Conservation (phyloP, 306 rosid genomes). For the Astragalus membranaceus region DNA sequence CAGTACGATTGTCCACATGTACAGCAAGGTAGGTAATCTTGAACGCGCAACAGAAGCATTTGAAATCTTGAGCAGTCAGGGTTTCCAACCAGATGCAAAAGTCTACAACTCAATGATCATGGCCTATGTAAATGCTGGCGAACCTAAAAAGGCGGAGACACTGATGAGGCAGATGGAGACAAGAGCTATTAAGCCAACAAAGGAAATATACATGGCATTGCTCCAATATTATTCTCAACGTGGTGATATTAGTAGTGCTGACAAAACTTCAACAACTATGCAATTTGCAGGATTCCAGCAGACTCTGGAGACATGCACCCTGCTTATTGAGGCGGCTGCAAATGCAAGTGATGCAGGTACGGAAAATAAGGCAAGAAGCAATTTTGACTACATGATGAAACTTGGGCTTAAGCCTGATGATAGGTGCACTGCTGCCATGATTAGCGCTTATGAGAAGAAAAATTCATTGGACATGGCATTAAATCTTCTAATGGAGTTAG, state of each 20-base stretch:
- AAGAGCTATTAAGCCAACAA: slow-evolving; percentile 42
- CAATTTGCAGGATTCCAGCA: slow-evolving; percentile 50
- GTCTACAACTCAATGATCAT: slow-evolving; percentile 60
- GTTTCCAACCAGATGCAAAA: slow-evolving; percentile 64
- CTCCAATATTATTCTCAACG: slow-evolving; percentile 45
- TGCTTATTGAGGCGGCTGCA: slow-evolving; percentile 59
- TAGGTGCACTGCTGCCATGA: slow-evolving; percentile 72
- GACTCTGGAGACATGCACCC: slow-evolving; percentile 48
- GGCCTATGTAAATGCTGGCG: slow-evolving; percentile 59
- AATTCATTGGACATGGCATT: slow-evolving; percentile 68
- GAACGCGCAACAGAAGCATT: slow-evolving; percentile 58
- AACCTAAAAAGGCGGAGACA: slow-evolving; percentile 36
- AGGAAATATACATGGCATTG: slow-evolving; percentile 65
- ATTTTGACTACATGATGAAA: slow-evolving; percentile 56
- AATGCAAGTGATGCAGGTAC: slow-evolving; percentile 36
- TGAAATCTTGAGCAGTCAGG: slow-evolving; percentile 48
- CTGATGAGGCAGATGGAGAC: slow-evolving; percentile 68
- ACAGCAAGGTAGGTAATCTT: slow-evolving; percentile 68
- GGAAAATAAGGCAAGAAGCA: slow-evolving; percentile 60
- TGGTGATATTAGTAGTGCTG: slow-evolving; percentile 41
- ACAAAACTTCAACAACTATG: slow-evolving; percentile 46
- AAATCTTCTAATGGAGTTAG: slow-evolving; percentile 56
- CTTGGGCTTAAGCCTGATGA: slow-evolving; percentile 69
- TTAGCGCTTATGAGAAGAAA: slow-evolving; percentile 58
- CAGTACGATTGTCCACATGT: slow-evolving; percentile 61